A percentile compares a stretch with the other conserved stretches of the same genome.
Evolutionary conservation across 176 grass and related monocot genomes (phyloP).

Genomic region (Thalia dealbata): DNA sequence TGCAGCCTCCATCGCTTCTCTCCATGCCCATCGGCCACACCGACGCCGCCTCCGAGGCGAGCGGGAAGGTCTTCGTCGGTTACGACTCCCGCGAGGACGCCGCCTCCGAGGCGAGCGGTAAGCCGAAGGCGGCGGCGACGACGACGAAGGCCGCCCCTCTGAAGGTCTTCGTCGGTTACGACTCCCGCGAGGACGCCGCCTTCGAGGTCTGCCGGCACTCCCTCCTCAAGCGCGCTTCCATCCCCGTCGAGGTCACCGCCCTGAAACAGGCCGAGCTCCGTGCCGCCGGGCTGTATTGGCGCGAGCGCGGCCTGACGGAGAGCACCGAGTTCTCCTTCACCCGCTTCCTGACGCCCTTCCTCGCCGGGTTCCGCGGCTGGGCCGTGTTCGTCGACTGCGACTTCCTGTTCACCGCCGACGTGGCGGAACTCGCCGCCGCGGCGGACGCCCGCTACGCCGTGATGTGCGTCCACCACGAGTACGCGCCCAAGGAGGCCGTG

Average conservation of each 20-base stretch:
- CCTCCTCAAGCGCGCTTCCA: conserved; percentile 47
- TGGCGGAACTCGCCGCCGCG: conserved; percentile 32
- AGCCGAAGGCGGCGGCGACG: background rate
- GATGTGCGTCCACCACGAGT: conserved; percentile 71
- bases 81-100: conserved; percentile 63
- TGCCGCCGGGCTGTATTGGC: conserved; percentile 44
- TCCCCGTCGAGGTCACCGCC: conserved; percentile 52
- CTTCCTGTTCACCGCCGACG: conserved; percentile 72
- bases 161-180: conserved; percentile 77
- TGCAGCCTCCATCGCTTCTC: background rate
- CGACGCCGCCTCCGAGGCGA: background rate
- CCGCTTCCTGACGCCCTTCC: conserved; percentile 74
- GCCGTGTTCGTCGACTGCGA: conserved; percentile 85
- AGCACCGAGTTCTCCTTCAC: conserved; percentile 95
- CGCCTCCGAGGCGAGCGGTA: background rate
- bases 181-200: conserved; percentile 63
- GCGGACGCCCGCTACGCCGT: conserved; percentile 18
- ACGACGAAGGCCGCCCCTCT: conserved; percentile 20
- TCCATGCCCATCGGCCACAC: background rate
- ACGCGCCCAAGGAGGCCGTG: conserved; percentile 45
- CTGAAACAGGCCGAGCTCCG: conserved; percentile 56
- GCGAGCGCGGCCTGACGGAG: conserved; percentile 49
- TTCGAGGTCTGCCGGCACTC: conserved; percentile 78
- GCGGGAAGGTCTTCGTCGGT: conserved; percentile 52
- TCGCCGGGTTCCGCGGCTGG: conserved; percentile 60